Evolutionary conservation across 2,329 filamentous ascomycete genomes (phyloP).

Genomic region (Colletotrichum cuscutae): DNA sequence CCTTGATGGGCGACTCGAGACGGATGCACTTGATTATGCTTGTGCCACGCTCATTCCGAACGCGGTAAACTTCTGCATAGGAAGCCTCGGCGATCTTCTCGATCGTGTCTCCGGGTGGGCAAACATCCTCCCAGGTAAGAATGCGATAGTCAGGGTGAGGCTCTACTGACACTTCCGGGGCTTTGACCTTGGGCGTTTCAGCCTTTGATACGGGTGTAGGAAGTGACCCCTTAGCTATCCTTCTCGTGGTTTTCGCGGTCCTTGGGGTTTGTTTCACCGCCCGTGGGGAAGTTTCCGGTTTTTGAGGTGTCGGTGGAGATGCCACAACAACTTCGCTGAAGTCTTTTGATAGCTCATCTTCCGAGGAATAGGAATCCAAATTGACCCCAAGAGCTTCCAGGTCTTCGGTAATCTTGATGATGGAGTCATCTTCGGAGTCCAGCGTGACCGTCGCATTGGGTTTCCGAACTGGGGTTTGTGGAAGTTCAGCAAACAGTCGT

Average conservation of each 20-base stretch:
- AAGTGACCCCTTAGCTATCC: not conserved
- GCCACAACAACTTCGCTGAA: slow-evolving; percentile 16
- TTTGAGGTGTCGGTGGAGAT: slow-evolving; percentile 1
- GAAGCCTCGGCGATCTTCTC: slow-evolving; percentile 75
- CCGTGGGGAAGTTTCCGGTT: not conserved
- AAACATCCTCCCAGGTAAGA: slow-evolving; percentile 68
- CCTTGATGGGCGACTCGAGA: slow-evolving; percentile 66
- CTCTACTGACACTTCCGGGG: not conserved
- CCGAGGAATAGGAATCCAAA: slow-evolving; percentile 33
- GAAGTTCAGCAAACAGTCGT: slow-evolving; percentile 62
- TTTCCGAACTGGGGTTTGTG: slow-evolving; percentile 58
- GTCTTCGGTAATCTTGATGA: slow-evolving; percentile 48
- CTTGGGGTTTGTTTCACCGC: slow-evolving; percentile 3
- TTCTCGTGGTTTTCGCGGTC: not conserved
- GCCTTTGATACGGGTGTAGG: not conserved
- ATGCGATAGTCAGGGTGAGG: slow-evolving; percentile 48
- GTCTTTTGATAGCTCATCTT: slow-evolving; percentile 29
- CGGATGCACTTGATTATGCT: slow-evolving; percentile 75
- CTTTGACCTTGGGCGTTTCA: not conserved
- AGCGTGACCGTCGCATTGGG: slow-evolving; percentile 20
- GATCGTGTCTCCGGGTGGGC: slow-evolving; percentile 62
- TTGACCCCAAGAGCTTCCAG: slow-evolving; percentile 45
- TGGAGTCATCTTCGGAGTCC: slow-evolving; percentile 24
- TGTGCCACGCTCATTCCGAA: slow-evolving; percentile 67
- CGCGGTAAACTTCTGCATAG: slow-evolving; percentile 73